phyloP scores from a whole-genome alignment of 768 basidiomycete genomes.

The Russula vinacea region DNA sequence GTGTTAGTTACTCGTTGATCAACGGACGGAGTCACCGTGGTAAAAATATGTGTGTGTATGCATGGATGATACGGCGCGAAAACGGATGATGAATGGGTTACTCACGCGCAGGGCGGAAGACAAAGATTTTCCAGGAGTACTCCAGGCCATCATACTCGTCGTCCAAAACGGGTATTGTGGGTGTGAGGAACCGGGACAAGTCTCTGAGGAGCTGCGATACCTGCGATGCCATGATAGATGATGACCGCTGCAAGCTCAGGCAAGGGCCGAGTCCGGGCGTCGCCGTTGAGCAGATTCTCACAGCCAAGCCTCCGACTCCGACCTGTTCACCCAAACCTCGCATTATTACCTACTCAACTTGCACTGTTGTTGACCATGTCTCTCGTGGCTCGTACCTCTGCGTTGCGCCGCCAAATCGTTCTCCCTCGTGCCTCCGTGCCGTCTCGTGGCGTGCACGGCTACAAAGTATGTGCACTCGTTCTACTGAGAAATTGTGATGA shows the following conservation, averaged over 20 bases:
- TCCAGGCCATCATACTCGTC: constrained; percentile 72
- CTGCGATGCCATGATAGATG: background rate
- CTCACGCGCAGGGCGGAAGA: constrained; percentile 78
- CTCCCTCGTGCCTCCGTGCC: constrained; percentile 25
- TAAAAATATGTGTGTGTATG: no score
- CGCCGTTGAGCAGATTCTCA: background rate
- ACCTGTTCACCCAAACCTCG: background rate
- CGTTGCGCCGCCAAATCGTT: constrained; percentile 23
- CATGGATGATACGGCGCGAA: background rate
- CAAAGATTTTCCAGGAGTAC: constrained; percentile 68
- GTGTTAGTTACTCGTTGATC: background rate
- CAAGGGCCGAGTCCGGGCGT: background rate
- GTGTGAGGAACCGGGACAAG: constrained; percentile 42
- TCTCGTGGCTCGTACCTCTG: constrained; percentile 27
- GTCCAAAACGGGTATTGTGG: constrained; percentile 52
- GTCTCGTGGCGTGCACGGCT: constrained; percentile 27
- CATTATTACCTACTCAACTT: constrained; percentile 4
- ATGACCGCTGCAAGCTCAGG: background rate
- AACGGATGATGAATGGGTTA: constrained; percentile 18
- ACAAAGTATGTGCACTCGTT: constrained; percentile 11
- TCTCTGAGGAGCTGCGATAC: constrained; percentile 9
- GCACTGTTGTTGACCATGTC: constrained; percentile 23
- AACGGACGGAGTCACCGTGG: no score
- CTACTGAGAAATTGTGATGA: background rate
- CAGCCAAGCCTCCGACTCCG: background rate